Percentiles rank a stretch among this genome's conserved stretches.
These are phyloP conservation scores for Dicorynia guianensis DNA, from an alignment of 306 rosid genomes.

Conservation along the genomic window DNA sequence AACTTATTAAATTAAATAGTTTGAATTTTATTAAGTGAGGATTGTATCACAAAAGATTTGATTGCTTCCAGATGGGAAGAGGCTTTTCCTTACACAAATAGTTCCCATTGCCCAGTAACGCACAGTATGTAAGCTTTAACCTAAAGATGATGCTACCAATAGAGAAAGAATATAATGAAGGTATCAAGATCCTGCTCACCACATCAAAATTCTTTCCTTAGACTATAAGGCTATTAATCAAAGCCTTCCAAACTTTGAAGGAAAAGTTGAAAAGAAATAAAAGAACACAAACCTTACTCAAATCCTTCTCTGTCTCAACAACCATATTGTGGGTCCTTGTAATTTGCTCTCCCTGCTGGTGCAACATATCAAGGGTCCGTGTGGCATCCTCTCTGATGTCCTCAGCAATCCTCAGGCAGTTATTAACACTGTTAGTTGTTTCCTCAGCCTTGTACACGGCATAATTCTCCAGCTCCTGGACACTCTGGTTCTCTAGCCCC, in stretches of 20 bases:
- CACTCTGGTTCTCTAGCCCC: conserved; percentile 77
- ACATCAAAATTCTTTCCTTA: conserved; percentile 21
- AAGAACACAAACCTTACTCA: conserved; percentile 65
- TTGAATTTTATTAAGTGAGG: no score
- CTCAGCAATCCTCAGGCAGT: conserved; percentile 83
- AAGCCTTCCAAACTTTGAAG: not conserved
- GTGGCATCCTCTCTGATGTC: conserved; percentile 81
- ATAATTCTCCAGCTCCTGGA: conserved; percentile 79
- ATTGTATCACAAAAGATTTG: no score
- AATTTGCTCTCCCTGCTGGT: conserved; percentile 94
- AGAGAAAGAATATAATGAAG: not conserved
- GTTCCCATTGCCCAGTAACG: not conserved
- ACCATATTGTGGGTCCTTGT: conserved; percentile 82
- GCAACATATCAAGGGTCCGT: conserved; percentile 85
- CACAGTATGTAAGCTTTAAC: not conserved
- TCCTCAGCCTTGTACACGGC: conserved; percentile 79
- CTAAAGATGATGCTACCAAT: conserved; percentile 3
- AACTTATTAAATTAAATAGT: no score
- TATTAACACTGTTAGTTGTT: conserved; percentile 76
- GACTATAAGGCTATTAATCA: not conserved
- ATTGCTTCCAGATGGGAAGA: no score
- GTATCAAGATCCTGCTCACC: not conserved
- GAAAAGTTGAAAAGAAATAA: not conserved
- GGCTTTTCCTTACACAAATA: not conserved
- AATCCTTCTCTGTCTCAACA: conserved; percentile 82